Evolutionary conservation across 2,329 filamentous ascomycete genomes (phyloP), one percentile per base, ranked within the genome.

Genomic region (Verticillium albo-atrum): DNA sequence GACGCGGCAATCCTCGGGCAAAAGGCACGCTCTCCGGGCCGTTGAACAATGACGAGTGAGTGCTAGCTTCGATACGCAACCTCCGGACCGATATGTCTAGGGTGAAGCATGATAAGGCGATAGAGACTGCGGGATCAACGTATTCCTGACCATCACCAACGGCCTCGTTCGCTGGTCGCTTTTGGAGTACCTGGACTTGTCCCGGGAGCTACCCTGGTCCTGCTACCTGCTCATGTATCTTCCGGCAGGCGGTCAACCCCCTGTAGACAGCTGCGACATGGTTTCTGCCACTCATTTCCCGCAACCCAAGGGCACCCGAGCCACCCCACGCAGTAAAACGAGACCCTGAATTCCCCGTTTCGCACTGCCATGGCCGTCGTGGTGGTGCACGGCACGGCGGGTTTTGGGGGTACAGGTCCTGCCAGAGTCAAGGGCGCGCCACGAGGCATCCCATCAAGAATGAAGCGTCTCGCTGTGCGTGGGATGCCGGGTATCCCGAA

Each of bases 11-110:
- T 47, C 34, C 35, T 56, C 54, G 54, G 54, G 26, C 35, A 47
- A 56, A 56, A 47, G 17, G 53, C 53, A 28, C 20, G n/a, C 34
- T 54, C 30, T 32, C 30, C 2, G 9, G 30, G 30, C 30, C 9
- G 30, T 32, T 32, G 14, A 32, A 12, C 6, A 20, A 23, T 10
- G 20, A 47, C 17, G n/a, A 12, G 17, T 9, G 20, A 47, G 9
- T 23, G n/a, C 20, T 47, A 23, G 20, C 42, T 20, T 47, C 42
- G 5, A 47, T 6, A 9, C 6, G n/a, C 7, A 62, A 63, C 62
- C 66, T 61, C 67, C 68, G 68, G 62, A 61, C 51, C 60, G 56
- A 59, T 56, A 32, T 14, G n/a, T 23, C 42, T 47, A 20, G 9
- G 20, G 42, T 12, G 9, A n/a, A 12, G n/a, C n/a, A 47, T 20